Conservation (phyloP, 129 eudicot species). For the Centella asiatica region DNA sequence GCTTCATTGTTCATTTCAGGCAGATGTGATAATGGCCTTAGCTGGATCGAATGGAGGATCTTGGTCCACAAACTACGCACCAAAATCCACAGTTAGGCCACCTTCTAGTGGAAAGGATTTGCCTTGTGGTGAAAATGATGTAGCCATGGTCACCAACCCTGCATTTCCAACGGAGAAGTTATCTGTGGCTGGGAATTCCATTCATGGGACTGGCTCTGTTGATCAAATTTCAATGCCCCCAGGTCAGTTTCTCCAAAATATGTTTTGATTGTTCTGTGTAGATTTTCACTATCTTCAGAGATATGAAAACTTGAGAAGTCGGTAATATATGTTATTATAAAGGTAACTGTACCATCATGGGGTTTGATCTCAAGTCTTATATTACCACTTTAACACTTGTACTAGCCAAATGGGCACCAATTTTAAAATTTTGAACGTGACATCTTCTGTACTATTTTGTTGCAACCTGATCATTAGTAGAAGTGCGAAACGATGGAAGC, state of each 20-base stretch:
- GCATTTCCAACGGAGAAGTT: slow-evolving; percentile 33
- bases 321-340: not conserved
- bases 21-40: slow-evolving; percentile 81
- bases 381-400: not conserved
- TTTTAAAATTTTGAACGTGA: not conserved
- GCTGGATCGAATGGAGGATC: slow-evolving; percentile 98
- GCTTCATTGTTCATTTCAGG: slow-evolving; percentile 38
- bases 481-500: no score
- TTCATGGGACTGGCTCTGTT: slow-evolving; percentile 33
- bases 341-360: not conserved
- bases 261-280: not conserved
- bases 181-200: slow-evolving; percentile 19
- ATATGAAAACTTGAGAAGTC: not conserved
- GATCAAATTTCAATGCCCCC: slow-evolving; percentile 19
- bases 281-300: not conserved
- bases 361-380: not conserved
- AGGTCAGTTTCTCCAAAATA: slow-evolving; percentile 14
- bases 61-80: slow-evolving; percentile 67
- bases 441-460: not conserved
- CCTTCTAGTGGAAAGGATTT: slow-evolving; percentile 32
- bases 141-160: slow-evolving; percentile 15
- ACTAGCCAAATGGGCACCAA: not conserved
- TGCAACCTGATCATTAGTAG: no score
- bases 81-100: slow-evolving; percentile 39
- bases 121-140: slow-evolving; percentile 32